Conservation (phyloP, 2,329 filamentous ascomycete species). For the Aspergillus flavus region DNA sequence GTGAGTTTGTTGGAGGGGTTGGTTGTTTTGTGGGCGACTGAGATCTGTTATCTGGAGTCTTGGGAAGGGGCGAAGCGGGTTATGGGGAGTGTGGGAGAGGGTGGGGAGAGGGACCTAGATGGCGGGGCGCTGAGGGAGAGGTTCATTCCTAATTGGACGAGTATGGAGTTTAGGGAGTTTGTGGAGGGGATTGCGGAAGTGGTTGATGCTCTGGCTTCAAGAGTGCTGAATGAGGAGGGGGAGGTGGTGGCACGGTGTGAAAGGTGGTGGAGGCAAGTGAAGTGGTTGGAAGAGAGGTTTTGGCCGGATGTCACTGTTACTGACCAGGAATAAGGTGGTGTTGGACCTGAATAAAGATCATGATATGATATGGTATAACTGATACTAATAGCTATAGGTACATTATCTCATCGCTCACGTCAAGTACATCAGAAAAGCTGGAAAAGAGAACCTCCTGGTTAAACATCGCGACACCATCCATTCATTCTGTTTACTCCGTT, state of each 20-base stretch:
- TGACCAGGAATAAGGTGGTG: not conserved
- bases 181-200: constrained; percentile 58
- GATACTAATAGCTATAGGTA: not conserved
- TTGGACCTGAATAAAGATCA: too few species aligned
- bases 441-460: not conserved
- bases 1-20: constrained; percentile 66
- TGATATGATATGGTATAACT: not conserved
- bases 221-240: constrained; percentile 41
- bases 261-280: constrained; percentile 52
- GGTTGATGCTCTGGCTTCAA: constrained; percentile 57
- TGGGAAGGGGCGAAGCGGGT: constrained; percentile 52
- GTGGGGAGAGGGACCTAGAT: constrained; percentile 55
- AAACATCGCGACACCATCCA: not conserved
- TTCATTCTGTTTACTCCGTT: constrained; percentile 3
- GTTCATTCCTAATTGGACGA: constrained; percentile 72
- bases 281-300: constrained; percentile 61
- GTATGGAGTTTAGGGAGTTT: constrained; percentile 61
- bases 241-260: constrained; percentile 47
- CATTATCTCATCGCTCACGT: constrained; percentile 2
- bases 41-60: constrained; percentile 64
- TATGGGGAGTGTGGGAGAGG: constrained; percentile 33
- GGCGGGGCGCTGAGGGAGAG: constrained; percentile 65
- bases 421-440: not conserved
- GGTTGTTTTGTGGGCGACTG: constrained; percentile 76
- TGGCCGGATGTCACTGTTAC: constrained; percentile 51